A percentile compares a stretch with the other conserved stretches of the same genome.
Evolutionary conservation across 805 yeast genomes (phyloP).

Genomic region (Saturnispora gosingensis): DNA sequence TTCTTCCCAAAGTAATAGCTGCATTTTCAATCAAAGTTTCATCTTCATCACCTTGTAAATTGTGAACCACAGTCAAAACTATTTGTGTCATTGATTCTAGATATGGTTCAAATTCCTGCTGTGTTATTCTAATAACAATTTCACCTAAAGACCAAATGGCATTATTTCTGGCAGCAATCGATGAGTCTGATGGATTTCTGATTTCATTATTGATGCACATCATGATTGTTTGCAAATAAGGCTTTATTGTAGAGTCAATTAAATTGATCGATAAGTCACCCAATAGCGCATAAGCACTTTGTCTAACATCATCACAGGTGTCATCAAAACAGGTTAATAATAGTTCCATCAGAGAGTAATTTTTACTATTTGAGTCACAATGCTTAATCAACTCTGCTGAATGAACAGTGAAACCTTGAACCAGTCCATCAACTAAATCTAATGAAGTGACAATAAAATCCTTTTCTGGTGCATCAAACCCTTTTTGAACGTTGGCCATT

Average conservation of each 20-base stretch:
- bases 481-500: conserved; percentile 55
- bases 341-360: conserved; percentile 43
- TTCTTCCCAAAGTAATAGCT: conserved; percentile 81
- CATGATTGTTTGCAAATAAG: conserved; percentile 43
- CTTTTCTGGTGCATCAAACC: conserved; percentile 69
- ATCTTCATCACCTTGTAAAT: conserved; percentile 37
- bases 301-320: conserved; percentile 79
- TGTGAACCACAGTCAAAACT: conserved; percentile 50
- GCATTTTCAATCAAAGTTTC: conserved; percentile 73
- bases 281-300: conserved; percentile 77
- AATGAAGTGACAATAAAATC: conserved; percentile 84
- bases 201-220: conserved; percentile 64
- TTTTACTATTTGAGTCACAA: conserved; percentile 14
- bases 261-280: conserved; percentile 79
- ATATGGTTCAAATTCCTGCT: conserved; percentile 40
- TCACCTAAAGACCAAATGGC: conserved; percentile 95
- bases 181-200: conserved; percentile 36
- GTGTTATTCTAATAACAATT: conserved; percentile 51
- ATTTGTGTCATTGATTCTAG: conserved; percentile 44
- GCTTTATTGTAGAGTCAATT: conserved; percentile 36
- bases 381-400: conserved; percentile 43
- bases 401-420: conserved; percentile 74
- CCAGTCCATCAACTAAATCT: conserved; percentile 85
- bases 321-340: conserved; percentile 66
- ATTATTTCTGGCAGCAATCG: conserved; percentile 68